These are phyloP conservation scores for Thozetella sp. DNA, from an alignment of 495 filamentous ascomycete genomes.

Conservation along the genomic window DNA sequence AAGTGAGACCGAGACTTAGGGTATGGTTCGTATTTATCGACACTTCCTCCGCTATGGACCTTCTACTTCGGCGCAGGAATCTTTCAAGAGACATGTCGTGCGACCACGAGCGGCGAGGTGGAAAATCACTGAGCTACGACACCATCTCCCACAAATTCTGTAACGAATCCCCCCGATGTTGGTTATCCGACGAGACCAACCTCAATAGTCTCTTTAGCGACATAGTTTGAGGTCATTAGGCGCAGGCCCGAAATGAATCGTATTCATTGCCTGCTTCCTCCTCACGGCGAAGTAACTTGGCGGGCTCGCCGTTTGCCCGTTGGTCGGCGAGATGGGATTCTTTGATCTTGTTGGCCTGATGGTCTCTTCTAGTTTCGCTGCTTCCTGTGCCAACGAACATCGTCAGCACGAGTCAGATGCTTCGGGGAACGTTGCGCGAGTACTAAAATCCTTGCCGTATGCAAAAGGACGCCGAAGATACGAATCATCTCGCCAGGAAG, in stretches of 20 bases:
- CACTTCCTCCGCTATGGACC: not conserved
- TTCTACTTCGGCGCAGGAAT: not conserved
- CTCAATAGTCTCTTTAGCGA: not conserved
- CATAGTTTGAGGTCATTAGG: not conserved
- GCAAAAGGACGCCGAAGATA: not conserved
- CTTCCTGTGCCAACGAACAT: not conserved
- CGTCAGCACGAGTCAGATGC: not conserved
- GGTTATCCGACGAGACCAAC: not conserved
- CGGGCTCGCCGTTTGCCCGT: not conserved
- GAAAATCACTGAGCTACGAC: not conserved
- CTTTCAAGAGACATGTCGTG: not conserved
- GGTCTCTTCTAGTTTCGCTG: not conserved
- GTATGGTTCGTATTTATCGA: not conserved
- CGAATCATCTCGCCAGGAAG: not conserved
- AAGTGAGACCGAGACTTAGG: not conserved
- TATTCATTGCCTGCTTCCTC: not conserved
- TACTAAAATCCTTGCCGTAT: not conserved
- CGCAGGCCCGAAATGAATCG: not conserved
- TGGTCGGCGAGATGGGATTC: not conserved
- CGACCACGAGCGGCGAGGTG: not conserved
- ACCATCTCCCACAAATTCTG: not conserved
- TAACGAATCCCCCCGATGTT: not conserved
- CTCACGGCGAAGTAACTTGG: not conserved
- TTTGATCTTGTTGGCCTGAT: not conserved
- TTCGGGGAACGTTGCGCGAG: not conserved